Percentiles rank a stretch among this genome's conserved stretches.
Evolutionary conservation across 768 basidiomycete species (phyloP).

Genomic region (Trametes cingulata): DNA sequence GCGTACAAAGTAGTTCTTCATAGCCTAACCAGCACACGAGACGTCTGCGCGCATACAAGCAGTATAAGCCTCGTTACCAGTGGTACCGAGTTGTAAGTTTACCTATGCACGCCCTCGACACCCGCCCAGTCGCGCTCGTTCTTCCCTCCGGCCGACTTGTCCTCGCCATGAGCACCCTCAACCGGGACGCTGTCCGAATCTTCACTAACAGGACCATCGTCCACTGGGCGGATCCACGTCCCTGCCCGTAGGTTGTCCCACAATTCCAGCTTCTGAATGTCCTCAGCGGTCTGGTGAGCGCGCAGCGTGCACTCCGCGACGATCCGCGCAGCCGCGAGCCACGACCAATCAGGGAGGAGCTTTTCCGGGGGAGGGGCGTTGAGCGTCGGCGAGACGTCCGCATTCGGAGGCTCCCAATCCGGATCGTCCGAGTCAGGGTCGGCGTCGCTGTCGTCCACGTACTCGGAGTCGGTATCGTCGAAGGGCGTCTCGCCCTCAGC

Average conservation of each 20-base stretch:
- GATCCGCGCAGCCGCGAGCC: constrained; percentile 22
- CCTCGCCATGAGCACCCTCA: background rate
- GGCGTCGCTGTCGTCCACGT: constrained; percentile 6
- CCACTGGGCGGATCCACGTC: background rate
- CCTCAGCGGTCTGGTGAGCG: background rate
- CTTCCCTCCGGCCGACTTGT: too few relatives aligned
- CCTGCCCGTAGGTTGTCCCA: constrained; percentile 16
- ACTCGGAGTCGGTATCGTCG: background rate
- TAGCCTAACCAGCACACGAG: constrained; percentile 30
- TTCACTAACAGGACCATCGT: background rate
- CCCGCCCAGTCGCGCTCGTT: constrained; percentile 31
- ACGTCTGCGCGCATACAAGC: constrained; percentile 14
- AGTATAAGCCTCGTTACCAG: too few relatives aligned
- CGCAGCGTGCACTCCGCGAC: constrained; percentile 7
- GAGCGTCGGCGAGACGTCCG: background rate
- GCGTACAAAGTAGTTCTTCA: background rate
- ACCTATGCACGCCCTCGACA: constrained; percentile 30
- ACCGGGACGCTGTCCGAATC: background rate
- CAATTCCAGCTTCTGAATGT: background rate
- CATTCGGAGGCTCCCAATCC: constrained; percentile 10
- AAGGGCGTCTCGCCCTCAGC: background rate
- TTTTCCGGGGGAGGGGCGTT: constrained; percentile 9
- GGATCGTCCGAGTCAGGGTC: constrained; percentile 16
- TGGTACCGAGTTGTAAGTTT: background rate
- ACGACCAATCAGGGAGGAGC: constrained; percentile 27